Conservation (phyloP, 2,329 filamentous ascomycete genomes). For the Penicillium fuscoglaucum region DNA sequence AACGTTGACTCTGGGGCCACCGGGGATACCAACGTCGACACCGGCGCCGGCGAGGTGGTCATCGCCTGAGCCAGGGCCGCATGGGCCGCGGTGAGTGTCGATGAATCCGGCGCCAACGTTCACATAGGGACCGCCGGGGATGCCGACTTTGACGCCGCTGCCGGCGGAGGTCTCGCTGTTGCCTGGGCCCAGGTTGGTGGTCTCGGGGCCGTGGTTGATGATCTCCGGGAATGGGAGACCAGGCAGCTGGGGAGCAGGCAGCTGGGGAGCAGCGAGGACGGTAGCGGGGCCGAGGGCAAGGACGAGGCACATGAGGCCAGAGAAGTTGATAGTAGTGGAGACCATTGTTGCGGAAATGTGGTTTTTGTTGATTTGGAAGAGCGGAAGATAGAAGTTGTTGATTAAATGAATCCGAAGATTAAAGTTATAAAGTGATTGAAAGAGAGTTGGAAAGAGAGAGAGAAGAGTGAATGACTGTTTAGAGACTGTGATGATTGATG, state of each 20-base stretch:
- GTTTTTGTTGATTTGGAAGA: slow-evolving; percentile 2
- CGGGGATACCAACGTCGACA: slow-evolving; percentile 19
- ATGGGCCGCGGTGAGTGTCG: slow-evolving; percentile 19
- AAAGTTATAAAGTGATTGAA: slow-evolving; percentile 7
- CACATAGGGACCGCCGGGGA: slow-evolving; percentile 31
- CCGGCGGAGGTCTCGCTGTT: slow-evolving; percentile 23
- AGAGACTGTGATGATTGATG: slow-evolving; percentile 19
- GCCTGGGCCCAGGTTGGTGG: slow-evolving; percentile 9
- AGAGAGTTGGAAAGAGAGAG: slow-evolving; percentile 2
- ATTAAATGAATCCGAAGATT: slow-evolving; percentile 13
- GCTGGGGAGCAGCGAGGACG: slow-evolving; percentile 32
- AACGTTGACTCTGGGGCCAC: slow-evolving; percentile 14
- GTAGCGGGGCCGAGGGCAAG: slow-evolving; percentile 30
- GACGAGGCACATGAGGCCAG: slow-evolving; percentile 34
- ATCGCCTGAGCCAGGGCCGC: slow-evolving; percentile 15
- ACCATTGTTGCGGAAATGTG: slow-evolving; percentile 22
- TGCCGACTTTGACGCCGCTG: slow-evolving; percentile 20
- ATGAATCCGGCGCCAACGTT: slow-evolving; percentile 22
- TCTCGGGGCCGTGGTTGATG: slow-evolving; percentile 8
- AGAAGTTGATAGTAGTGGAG: slow-evolving; percentile 28
- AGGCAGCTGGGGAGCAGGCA: slow-evolving; percentile 21
- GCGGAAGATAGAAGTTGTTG: not conserved
- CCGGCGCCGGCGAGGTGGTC: slow-evolving; percentile 17
- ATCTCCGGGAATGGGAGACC: slow-evolving; percentile 1
- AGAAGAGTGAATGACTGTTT: slow-evolving; percentile 25